A percentile compares a stretch with the other conserved stretches of the same genome.
These are phyloP conservation scores for Mariannaea sp. DNA, from an alignment of 2,329 filamentous ascomycete species.

Conservation along the genomic window DNA sequence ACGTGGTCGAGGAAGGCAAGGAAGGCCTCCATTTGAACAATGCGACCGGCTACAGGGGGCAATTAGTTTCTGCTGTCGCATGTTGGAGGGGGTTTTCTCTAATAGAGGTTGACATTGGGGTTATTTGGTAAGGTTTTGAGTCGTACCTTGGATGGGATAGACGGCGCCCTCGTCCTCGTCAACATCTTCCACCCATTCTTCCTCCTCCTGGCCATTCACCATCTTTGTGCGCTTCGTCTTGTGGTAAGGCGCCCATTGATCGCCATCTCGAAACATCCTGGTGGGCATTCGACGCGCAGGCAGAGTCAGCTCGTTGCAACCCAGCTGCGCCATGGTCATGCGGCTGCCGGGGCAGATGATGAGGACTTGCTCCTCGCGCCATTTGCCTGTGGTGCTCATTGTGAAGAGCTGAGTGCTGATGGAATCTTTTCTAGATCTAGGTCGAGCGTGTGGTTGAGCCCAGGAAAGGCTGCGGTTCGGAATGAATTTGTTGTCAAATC, in stretches of 20 bases:
- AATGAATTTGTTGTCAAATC: background rate
- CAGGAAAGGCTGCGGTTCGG: conserved; percentile 6
- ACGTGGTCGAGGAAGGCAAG: conserved; percentile 92
- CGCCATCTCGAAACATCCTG: conserved; percentile 92
- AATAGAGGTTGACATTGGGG: too few relatives aligned
- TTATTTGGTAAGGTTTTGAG: background rate
- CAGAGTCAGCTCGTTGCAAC: conserved; percentile 87
- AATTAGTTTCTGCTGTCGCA: conserved; percentile 22
- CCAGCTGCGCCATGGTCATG: conserved; percentile 88
- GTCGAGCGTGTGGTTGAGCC: background rate
- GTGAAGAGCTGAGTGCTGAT: conserved; percentile 29
- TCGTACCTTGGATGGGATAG: conserved; percentile 74
- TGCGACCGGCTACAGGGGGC: conserved; percentile 66
- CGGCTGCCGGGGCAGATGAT: conserved; percentile 83
- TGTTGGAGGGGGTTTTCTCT: too few relatives aligned
- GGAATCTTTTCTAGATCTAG: conserved; percentile 13
- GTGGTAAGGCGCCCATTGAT: conserved; percentile 75
- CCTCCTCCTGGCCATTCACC: conserved; percentile 55
- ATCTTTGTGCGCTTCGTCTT: conserved; percentile 69
- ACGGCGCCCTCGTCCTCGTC: conserved; percentile 87
- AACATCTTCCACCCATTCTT: conserved; percentile 85
- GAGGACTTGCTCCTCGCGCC: conserved; percentile 68
- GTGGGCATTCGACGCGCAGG: conserved; percentile 86
- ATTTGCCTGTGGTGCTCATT: conserved; percentile 62
- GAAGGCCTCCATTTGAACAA: conserved; percentile 90